Base-by-base conservation (phyloP, 495 filamentous ascomycete genomes). In the Eremomyces bilateralis region DNA sequence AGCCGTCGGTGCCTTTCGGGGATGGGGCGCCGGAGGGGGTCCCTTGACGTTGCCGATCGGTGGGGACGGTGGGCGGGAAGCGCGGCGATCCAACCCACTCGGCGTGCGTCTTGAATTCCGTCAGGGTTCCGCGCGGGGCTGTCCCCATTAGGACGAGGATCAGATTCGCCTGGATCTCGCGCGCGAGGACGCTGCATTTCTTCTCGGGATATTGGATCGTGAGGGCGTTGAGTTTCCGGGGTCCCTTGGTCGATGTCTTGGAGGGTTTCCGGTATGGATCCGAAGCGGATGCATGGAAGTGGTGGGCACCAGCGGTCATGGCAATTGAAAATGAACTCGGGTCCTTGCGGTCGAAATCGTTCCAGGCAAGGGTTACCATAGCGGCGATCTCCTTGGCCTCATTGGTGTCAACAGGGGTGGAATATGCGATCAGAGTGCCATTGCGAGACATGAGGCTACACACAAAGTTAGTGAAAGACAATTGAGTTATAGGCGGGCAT, bases 391-490 rank as follows among this genome's bases (percentile, higher is more conserved):
- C 51, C 5, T 53, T 47, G 4, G 57, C 41, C 16, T 53, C 49
- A 34, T 46, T 42, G 29, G 50, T 49, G 34, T 57, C 41, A 3
- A 44, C 41, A 4, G 53, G 52, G 20, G 50, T 54, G 1, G 46
- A 55, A 39, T 57, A 52, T 2, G 55, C 50, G 16, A 58, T 36
- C 6, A 58, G 46, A 11, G 48, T 57, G 20, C 50, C 55, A 31
- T 54, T 58, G 29, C 51, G 55, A 15, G 55, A 53, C 48, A 58
- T 58, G 11, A 55, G 20, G 36, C 50, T 53, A n/a, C n/a, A 20
- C 13, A 24, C 29, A 37, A 11, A 33, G 47, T 22, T n/a, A n/a
- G n/a, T n/a, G n/a, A n/a, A n/a, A n/a, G n/a, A n/a, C n/a, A 47
- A 42, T 29, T 11, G 30, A 15, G 1, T 16, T 4, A 20, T 20